Percentiles rank a stretch among this genome's conserved stretches.
These are phyloP conservation scores for Debaryomyces hansenii DNA, from an alignment of 805 yeast species.

Conservation along the genomic window DNA sequence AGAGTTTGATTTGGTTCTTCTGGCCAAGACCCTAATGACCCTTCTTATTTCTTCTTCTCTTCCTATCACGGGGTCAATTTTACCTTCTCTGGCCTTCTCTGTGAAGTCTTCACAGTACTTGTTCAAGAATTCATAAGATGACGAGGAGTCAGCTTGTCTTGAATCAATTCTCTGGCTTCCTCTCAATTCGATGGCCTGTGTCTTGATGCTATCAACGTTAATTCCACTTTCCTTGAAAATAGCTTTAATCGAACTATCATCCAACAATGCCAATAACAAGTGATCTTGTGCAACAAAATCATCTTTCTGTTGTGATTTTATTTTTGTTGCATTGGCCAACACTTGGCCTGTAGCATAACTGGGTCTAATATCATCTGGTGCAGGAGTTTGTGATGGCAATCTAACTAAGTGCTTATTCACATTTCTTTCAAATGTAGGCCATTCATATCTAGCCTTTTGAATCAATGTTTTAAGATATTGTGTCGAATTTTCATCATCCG, in stretches of 20 bases:
- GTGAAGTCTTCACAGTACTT: slow-evolving; percentile 95
- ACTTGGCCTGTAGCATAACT: slow-evolving; percentile 76
- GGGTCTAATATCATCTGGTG: slow-evolving; percentile 79
- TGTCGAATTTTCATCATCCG: slow-evolving; percentile 47
- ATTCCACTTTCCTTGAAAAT: slow-evolving; percentile 72
- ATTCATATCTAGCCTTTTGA: slow-evolving; percentile 87
- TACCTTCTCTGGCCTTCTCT: slow-evolving; percentile 89
- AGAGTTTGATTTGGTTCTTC: slow-evolving; percentile 96
- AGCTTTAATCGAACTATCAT: slow-evolving; percentile 68
- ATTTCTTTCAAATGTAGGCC: slow-evolving; percentile 72
- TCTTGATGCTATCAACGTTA: slow-evolving; percentile 68
- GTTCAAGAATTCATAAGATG: slow-evolving; percentile 75
- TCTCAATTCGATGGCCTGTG: slow-evolving; percentile 76
- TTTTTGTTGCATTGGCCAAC: slow-evolving; percentile 69
- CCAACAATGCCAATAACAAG: slow-evolving; percentile 77
- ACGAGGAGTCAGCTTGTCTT: slow-evolving; percentile 88
- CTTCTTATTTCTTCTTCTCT: slow-evolving; percentile 98
- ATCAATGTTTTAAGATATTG: slow-evolving; percentile 75
- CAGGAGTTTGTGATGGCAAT: slow-evolving; percentile 84
- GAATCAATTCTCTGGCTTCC: slow-evolving; percentile 92
- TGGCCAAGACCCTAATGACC: slow-evolving; percentile 91
- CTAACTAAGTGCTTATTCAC: slow-evolving; percentile 82
- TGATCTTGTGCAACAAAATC: slow-evolving; percentile 93
- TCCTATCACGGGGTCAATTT: slow-evolving; percentile 96
- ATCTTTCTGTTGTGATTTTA: slow-evolving; percentile 87